These are phyloP conservation scores for Cercophora sp. DNA, from an alignment of 495 filamentous ascomycete species.

Conservation along the genomic window DNA sequence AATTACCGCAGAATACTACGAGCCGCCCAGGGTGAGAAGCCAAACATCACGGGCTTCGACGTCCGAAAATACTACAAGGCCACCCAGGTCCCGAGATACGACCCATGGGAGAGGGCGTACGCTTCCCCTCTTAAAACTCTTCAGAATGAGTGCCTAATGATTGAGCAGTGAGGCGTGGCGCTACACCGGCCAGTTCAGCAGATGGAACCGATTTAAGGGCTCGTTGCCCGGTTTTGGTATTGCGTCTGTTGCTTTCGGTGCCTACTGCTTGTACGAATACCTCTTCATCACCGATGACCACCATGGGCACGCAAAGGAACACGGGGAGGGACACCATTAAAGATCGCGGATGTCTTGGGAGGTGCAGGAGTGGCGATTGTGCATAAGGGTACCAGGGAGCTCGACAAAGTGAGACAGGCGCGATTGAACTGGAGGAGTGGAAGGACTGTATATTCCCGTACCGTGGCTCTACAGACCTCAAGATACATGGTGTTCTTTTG, in stretches of 20 bases:
- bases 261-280: conserved; percentile 84
- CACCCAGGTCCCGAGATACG: conserved; percentile 62
- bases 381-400: too few species aligned
- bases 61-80: conserved; percentile 65
- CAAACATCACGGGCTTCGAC: conserved; percentile 84
- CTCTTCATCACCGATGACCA: conserved; percentile 72
- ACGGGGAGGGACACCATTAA: conserved; percentile 40
- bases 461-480: not conserved
- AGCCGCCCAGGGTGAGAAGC: conserved; percentile 36
- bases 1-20: conserved; percentile 34
- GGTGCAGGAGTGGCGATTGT: too few species aligned
- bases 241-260: conserved; percentile 83
- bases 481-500: not conserved
- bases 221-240: conserved; percentile 88
- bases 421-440: too few species aligned
- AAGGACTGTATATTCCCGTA: conserved; percentile 13
- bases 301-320: conserved; percentile 53
- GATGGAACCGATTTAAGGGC: conserved; percentile 81
- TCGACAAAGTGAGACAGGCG: too few species aligned
- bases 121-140: conserved; percentile 18
- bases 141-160: conserved; percentile 10
- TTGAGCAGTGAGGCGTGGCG: conserved; percentile 81
- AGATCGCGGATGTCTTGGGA: not conserved
- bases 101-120: conserved; percentile 83
- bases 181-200: conserved; percentile 80